Evolutionary conservation across 306 rosid genomes (phyloP), one percentile per base, ranked within the genome.

Genomic region (Pueraria montana): DNA sequence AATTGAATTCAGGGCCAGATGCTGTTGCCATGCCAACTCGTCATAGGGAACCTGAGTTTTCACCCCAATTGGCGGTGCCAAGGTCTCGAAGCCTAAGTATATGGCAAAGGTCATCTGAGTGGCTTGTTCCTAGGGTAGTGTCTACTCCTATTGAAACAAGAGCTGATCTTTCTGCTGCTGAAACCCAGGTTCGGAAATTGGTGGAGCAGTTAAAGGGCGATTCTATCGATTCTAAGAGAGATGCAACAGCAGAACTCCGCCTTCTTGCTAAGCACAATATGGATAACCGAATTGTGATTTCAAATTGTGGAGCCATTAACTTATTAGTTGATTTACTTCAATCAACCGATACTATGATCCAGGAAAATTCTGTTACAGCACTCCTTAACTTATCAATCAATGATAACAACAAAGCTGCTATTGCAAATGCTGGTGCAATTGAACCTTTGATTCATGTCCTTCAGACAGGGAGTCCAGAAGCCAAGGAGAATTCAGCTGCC

Each of bases 401-500:
- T 67, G 89, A 85, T 66, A 91, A 92, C 91, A 88, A 89, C 88
- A 92, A 91, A 87, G 56, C 77, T 38, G 86, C 87, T 20, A 92
- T 94, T 87, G 93, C 94, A 66, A 78, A 82, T 87, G 92, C 94
- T 21, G 69, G 91, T 27, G 97, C 97, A 70, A 94, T 94, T 76
- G 97, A 91, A 24, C 91, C 93, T 77, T 78, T 94, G 24, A 92
- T 94, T 82, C 88, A 87, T 77, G 98, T 94, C 77, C 98, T 94
- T 63, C 65, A 83, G 82, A 87, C 87, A 13, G 98, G 98, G 76
- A 89, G 91, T 45, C 79, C 93, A 2, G 97, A 91, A 88, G 98
- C 97, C 32, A 90, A 86, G 83, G 98, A 94, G 89, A 94, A 94
- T 80, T 85, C 98, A 24, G 96, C 98, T 20, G 98, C 98, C 78